Conservation (phyloP, 305 asterid species). For the Fraxinus ornus region DNA sequence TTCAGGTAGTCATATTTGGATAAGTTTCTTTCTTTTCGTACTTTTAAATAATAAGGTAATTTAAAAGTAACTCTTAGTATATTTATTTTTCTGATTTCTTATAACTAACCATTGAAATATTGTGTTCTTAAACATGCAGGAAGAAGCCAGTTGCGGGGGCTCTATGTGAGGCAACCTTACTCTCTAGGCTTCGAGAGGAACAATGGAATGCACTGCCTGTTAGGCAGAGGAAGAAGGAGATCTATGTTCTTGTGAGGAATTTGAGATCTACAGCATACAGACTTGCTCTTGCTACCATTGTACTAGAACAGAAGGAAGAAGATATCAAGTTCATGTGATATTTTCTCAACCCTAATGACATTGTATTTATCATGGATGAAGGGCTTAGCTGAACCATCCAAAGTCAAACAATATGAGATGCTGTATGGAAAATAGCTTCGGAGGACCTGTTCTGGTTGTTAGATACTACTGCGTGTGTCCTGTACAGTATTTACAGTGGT, state of each 20-base stretch:
- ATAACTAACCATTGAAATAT: constrained; percentile 8
- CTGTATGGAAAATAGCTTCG: not conserved
- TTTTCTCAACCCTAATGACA: not conserved
- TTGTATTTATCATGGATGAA: not conserved
- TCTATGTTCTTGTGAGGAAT: constrained; percentile 79
- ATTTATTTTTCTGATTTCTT: constrained; percentile 1
- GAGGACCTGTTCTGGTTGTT: not conserved
- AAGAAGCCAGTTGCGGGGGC: constrained; percentile 68
- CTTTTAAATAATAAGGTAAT: not conserved
- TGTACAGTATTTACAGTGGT: not conserved
- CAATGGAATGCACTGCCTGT: constrained; percentile 60
- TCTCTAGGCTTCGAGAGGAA: constrained; percentile 62
- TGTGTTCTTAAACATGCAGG: constrained; percentile 44
- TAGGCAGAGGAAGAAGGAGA: constrained; percentile 62
- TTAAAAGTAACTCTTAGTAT: not conserved
- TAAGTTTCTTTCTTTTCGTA: not conserved
- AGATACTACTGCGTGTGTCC: not conserved
- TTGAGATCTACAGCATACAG: constrained; percentile 78
- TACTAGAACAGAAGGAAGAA: constrained; percentile 65
- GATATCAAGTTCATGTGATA: constrained; percentile 60
- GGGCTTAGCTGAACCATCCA: not conserved
- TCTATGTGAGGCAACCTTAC: constrained; percentile 65
- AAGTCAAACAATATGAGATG: not conserved
- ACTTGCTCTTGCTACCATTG: constrained; percentile 80
- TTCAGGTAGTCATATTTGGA: not conserved